Percentiles rank a stretch among this genome's conserved stretches.
Evolutionary conservation across 2,329 filamentous ascomycete species (phyloP).

Genomic region (Neonectria coccinea): DNA sequence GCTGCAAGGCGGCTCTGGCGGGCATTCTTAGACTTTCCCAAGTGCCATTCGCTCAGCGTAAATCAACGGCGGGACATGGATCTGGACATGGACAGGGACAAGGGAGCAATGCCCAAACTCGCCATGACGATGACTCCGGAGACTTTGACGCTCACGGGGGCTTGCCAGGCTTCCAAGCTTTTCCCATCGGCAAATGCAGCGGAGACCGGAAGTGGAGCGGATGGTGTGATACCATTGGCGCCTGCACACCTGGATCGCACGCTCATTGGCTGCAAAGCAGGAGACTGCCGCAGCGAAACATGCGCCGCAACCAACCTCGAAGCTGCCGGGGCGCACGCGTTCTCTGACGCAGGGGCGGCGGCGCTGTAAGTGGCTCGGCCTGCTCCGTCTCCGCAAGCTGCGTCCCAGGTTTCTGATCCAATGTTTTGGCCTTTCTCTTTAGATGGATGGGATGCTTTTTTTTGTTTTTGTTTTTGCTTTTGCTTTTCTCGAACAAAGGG

Average conservation of each 20-base stretch:
- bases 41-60: slow-evolving; percentile 14
- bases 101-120: slow-evolving; percentile 8
- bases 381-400: slow-evolving; percentile 20
- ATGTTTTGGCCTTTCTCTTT: not conserved
- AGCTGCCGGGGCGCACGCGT: not conserved
- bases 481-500: not conserved
- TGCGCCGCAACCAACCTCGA: slow-evolving; percentile 14
- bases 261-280: too few species aligned
- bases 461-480: not conserved
- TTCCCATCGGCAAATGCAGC: not conserved
- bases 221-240: slow-evolving; percentile 13
- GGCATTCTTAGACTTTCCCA: not conserved
- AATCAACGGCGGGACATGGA: slow-evolving; percentile 21
- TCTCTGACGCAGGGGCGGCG: slow-evolving; percentile 17
- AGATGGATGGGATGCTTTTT: not conserved
- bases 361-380: slow-evolving; percentile 19
- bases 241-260: not conserved
- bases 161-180: not conserved
- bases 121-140: slow-evolving; percentile 9
- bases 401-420: slow-evolving; percentile 1
- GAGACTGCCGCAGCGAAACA: slow-evolving; percentile 20
- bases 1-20: slow-evolving; percentile 9
- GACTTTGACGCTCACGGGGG: not conserved
- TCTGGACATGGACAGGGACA: slow-evolving; percentile 17
- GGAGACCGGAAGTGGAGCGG: not conserved